Evolutionary conservation across 2,329 filamentous ascomycete species (phyloP), one percentile per base, ranked within the genome.

Genomic region (Exophiala sp.): DNA sequence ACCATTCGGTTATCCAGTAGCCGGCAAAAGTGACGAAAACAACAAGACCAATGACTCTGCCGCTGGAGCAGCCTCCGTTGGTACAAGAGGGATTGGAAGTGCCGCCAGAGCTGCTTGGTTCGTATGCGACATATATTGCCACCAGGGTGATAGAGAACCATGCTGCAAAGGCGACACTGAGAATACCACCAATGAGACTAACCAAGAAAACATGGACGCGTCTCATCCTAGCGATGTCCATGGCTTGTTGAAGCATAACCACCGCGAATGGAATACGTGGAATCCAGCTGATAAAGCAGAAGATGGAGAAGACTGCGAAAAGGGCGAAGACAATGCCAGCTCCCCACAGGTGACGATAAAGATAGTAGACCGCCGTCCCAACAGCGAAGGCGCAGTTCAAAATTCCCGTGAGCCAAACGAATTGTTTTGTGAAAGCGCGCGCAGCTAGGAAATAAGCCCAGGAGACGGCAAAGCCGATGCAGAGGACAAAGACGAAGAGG

Each of bases 1-100:
- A 75, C 80, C 88, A 92, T 69, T 97, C 92, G 1, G 88, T 87
- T 60, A 96, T 85, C 92, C 92, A 97, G 73, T 95, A 96, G 72
- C 86, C 89, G 49, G 91, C 86, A 65, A 97, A 96, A 0, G 91
- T 95, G 62, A 91, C 81, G 68, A 95, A 96, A 14, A 87, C 88
- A 4, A 95, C 76, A 29, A 96, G 73, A 0, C 91, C 91, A 56
- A 91, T 91, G 41, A 96, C 88, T 61, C 86, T 92, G 47, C 77
- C 89, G 5, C 75, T 78, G 56, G 87, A 85, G 64, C 91, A 96
- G 60, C 82, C 67, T 33, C 65, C 69, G 11, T 73, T 71, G 34
- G 63, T 68, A 60, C 84, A 86, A 2, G 81, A 71, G 20, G 82
- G 76, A 63, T 85, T 85, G 3, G 55, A 54, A 1, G 68, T 69